Percentiles rank a stretch among this genome's conserved stretches.
phyloP scores from a whole-genome alignment of 116 monocot genomes.

The Dioscorea cayenensis region DNA sequence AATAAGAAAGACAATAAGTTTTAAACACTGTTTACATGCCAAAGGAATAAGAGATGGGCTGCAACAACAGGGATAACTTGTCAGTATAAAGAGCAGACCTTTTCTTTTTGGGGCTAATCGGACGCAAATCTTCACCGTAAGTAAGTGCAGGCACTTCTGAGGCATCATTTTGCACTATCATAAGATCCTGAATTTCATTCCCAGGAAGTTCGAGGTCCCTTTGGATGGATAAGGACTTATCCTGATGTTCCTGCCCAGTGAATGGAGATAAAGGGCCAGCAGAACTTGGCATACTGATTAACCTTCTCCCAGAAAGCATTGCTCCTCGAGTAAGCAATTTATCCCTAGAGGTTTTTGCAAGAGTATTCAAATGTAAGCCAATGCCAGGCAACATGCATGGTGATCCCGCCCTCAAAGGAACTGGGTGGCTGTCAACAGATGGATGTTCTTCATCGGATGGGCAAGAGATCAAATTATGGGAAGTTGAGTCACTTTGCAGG shows the following conservation, averaged over 20 bases:
- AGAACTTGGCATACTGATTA: constrained; percentile 24
- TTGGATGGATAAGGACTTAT: constrained; percentile 20
- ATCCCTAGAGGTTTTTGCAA: constrained; percentile 55
- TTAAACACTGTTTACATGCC: neutral
- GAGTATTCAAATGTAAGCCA: constrained; percentile 89
- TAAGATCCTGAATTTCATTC: constrained; percentile 27
- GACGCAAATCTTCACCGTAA: constrained; percentile 19
- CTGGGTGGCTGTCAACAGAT: constrained; percentile 17
- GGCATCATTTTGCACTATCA: constrained; percentile 15
- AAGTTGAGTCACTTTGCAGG: constrained; percentile 9
- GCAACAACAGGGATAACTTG: neutral
- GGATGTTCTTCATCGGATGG: constrained; percentile 16
- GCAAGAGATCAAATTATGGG: constrained; percentile 18
- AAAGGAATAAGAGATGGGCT: neutral
- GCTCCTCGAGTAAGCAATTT: constrained; percentile 23
- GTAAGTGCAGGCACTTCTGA: constrained; percentile 20
- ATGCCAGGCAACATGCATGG: constrained; percentile 55
- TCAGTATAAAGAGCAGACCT: constrained; percentile 24
- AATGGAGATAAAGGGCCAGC: constrained; percentile 13
- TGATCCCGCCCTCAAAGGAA: constrained; percentile 23
- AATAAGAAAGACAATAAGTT: neutral
- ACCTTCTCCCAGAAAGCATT: constrained; percentile 27
- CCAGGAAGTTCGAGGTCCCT: constrained; percentile 12
- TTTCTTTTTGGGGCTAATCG: constrained; percentile 67
- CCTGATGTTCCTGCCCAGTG: constrained; percentile 15